Evolutionary conservation across 2,329 filamentous ascomycete genomes (phyloP).

Genomic region (Cladosporium velox): DNA sequence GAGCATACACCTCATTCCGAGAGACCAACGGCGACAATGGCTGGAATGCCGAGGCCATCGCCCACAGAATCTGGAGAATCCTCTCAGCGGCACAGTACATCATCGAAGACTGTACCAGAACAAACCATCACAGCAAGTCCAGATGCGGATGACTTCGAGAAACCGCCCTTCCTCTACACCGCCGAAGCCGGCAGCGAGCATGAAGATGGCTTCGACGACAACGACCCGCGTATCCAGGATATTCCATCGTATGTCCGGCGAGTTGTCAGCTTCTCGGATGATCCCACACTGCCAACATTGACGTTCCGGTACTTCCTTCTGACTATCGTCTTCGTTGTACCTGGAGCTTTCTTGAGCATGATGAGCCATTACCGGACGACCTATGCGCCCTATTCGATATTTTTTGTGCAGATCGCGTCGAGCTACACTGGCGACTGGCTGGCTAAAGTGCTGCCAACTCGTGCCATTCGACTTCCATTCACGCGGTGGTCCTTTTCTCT

Average conservation of each 20-base stretch:
- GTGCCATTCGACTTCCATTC: slow-evolving; percentile 51
- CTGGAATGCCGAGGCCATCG: not conserved
- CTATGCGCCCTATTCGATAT: slow-evolving; percentile 60
- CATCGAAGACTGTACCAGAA: not conserved
- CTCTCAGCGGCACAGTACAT: not conserved
- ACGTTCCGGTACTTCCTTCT: slow-evolving; percentile 63
- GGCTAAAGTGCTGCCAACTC: slow-evolving; percentile 53
- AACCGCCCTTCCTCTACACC: slow-evolving; percentile 17
- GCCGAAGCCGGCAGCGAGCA: slow-evolving; percentile 5
- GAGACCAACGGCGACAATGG: not conserved
- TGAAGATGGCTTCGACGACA: slow-evolving; percentile 13
- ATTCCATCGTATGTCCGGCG: slow-evolving; percentile 59
- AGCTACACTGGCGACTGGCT: slow-evolving; percentile 54
- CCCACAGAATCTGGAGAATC: not conserved
- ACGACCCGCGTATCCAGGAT: slow-evolving; percentile 46
- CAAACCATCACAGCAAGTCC: not conserved
- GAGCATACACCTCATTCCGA: not conserved
- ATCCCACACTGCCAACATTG: slow-evolving; percentile 57
- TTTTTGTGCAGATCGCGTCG: slow-evolving; percentile 62
- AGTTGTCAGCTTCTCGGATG: slow-evolving; percentile 60
- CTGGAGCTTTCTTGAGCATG: slow-evolving; percentile 60
- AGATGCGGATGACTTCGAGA: slow-evolving; percentile 1
- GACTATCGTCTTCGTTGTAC: slow-evolving; percentile 56
- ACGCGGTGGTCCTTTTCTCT: slow-evolving; percentile 53
- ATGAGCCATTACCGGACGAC: slow-evolving; percentile 52